Conservation (phyloP, 257 asterid genomes). For the Penstemon barbatus region DNA sequence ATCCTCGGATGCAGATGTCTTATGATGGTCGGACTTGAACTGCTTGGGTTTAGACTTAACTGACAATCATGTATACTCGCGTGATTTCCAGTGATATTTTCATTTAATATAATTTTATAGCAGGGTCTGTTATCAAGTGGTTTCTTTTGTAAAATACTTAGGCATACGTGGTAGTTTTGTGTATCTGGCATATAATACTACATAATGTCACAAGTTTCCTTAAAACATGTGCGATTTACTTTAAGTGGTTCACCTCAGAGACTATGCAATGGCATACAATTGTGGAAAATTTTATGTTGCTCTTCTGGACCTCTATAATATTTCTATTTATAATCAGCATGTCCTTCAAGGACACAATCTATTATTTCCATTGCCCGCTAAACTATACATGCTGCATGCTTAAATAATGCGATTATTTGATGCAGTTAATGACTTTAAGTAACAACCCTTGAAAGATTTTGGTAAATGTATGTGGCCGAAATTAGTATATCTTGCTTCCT, state of each 20-base stretch:
- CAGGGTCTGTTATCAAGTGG: constrained; percentile 13
- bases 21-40: constrained; percentile 25
- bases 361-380: constrained; percentile 9
- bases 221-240: constrained; percentile 15
- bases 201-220: constrained; percentile 10
- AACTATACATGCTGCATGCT: neutral
- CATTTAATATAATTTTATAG: constrained; percentile 9
- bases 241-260: constrained; percentile 2
- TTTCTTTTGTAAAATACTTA: neutral
- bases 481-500: constrained; percentile 8
- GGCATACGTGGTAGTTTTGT: constrained; percentile 10
- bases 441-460: constrained; percentile 1
- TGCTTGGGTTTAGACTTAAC: constrained; percentile 17
- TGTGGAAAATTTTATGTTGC: constrained; percentile 2
- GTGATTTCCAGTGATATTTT: constrained; percentile 12
- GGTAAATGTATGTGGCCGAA: neutral
- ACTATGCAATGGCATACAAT: neutral
- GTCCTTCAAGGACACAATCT: constrained; percentile 1
- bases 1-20: constrained; percentile 20
- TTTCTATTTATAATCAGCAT: constrained; percentile 8
- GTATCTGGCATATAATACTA: neutral
- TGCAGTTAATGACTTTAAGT: constrained; percentile 13
- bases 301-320: neutral
- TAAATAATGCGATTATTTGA: neutral
- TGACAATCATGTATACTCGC: neutral